phyloP scores from a whole-genome alignment of 441 rosid genomes.

The Melastoma candidum region DNA sequence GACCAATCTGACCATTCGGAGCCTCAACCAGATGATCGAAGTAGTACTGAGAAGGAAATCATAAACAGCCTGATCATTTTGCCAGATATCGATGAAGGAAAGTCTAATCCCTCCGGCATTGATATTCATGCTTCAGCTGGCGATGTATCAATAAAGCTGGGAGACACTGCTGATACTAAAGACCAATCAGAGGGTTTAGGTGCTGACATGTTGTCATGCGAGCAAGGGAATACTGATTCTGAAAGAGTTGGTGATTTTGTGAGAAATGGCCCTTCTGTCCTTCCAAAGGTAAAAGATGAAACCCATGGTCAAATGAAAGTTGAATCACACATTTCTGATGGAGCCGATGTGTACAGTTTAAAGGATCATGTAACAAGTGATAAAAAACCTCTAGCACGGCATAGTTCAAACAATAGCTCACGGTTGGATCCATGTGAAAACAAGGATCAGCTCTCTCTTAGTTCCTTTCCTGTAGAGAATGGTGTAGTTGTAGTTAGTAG shows the following conservation, averaged over 20 bases:
- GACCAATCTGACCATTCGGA: conserved; percentile 26
- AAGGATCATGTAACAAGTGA: conserved; percentile 46
- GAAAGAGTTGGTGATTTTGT: conserved; percentile 28
- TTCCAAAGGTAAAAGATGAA: conserved; percentile 31
- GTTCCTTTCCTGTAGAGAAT: conserved; percentile 32
- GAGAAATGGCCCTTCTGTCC: conserved; percentile 18
- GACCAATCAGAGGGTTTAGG: conserved; percentile 29
- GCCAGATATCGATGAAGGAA: conserved; percentile 18
- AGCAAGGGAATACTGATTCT: conserved; percentile 32
- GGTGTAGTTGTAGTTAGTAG: conserved; percentile 71
- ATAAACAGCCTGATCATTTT: conserved; percentile 22
- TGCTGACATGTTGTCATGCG: conserved; percentile 29
- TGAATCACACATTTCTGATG: conserved; percentile 16
- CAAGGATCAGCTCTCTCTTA: conserved; percentile 27
- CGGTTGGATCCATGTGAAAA: conserved; percentile 27
- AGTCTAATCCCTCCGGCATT: conserved; percentile 18
- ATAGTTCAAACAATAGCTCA: conserved; percentile 51
- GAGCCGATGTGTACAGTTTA: conserved; percentile 23
- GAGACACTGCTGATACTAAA: conserved; percentile 31
- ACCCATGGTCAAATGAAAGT: conserved; percentile 21
- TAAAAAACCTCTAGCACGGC: conserved; percentile 43
- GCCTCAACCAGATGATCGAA: conserved; percentile 25
- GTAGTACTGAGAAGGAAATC: conserved; percentile 13
- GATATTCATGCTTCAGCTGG: conserved; percentile 25
- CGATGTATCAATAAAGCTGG: conserved; percentile 31